These are phyloP conservation scores for Ogataea pignaliae DNA, from an alignment of 805 yeast genomes.

Conservation along the genomic window DNA sequence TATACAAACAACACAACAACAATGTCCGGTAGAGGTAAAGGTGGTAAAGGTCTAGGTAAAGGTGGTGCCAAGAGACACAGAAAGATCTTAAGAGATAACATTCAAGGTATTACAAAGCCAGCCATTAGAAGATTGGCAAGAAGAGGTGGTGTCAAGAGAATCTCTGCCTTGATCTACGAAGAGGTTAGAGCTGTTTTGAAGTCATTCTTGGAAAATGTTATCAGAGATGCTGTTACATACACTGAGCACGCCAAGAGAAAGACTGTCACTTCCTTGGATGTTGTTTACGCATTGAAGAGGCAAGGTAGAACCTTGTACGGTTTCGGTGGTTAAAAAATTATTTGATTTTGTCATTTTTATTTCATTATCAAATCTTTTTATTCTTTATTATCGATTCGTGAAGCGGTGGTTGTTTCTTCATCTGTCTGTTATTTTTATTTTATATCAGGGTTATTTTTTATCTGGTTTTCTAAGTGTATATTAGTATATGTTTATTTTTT, in stretches of 20 bases:
- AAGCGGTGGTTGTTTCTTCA: too few relatives aligned
- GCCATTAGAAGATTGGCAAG: constrained; percentile 99
- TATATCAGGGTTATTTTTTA: constrained; percentile 4
- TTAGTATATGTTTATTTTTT: too few relatives aligned
- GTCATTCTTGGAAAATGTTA: constrained; percentile 93
- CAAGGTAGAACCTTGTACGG: constrained; percentile 99
- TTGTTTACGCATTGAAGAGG: constrained; percentile 98
- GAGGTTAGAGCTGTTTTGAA: constrained; percentile 97
- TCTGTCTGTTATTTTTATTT: too few relatives aligned
- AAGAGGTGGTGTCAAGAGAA: constrained; percentile 99
- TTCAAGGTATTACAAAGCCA: constrained; percentile 99
- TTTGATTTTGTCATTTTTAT: background rate
- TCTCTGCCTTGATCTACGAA: constrained; percentile 97
- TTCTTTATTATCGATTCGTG: background rate
- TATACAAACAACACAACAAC: constrained; percentile 13
- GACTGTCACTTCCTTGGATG: constrained; percentile 98
- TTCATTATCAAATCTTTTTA: constrained; percentile 1
- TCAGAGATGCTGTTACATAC: constrained; percentile 98
- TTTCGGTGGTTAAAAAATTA: constrained; percentile 92
- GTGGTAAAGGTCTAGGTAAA: constrained; percentile 99
- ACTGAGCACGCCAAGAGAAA: constrained; percentile 99
- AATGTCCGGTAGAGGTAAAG: constrained; percentile 99
- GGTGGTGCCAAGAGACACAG: constrained; percentile 99
- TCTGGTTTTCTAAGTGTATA: background rate
- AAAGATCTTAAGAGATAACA: constrained; percentile 98